Base-by-base conservation (phyloP, 2,329 filamentous ascomycete species). In the Neonectria magnoliae region DNA sequence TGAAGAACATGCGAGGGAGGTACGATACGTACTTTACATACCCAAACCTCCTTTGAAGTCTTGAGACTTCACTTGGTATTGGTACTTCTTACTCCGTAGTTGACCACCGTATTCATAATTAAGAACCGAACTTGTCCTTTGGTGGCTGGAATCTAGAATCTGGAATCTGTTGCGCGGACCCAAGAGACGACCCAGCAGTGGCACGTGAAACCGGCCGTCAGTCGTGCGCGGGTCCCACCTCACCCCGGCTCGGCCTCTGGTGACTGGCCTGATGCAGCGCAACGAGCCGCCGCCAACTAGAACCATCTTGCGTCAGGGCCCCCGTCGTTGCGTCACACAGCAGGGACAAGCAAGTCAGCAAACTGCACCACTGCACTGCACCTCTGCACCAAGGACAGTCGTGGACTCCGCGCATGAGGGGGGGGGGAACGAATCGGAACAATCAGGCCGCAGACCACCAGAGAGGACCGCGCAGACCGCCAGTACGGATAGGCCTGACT, bases 261-360 rank as follows among this genome's bases (percentile, higher is more conserved):
- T 18, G 18, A 20, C 62, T 54, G 52, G 42, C 38, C 60, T 63
- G 54, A 63, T 48, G 33, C 53, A 54, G 58, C 53, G 22, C 25
- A 18, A 22, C 50, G 44, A 54, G 44, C 59, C 62, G 62, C 62
- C 47, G 62, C 50, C 62, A 44, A 44, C 45, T 45, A 14, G 25
- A 25, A 11, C 16, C n/a, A 36, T 27, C 29, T 48, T 42, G 27
- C 54, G 25, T 48, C 38, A 57, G 47, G 41, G 41, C 27, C n/a
- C 54, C 59, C 52, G 54, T 62, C 36, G 36, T n/a, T 62, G 58
- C 58, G 63, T 62, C 63, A 65, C 53, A 48, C 16, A 44, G 50
- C 41, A 29, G 44, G 29, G 41, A 50, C 47, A 29, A 31, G 42
- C 25, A 25, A 25, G 42, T 29, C 48, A 51, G 16, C 16, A 51